A percentile compares a stretch with the other conserved stretches of the same genome.
Conservation (phyloP, 202 grass and related monocot species). For the Eragrostis tef region DNA sequence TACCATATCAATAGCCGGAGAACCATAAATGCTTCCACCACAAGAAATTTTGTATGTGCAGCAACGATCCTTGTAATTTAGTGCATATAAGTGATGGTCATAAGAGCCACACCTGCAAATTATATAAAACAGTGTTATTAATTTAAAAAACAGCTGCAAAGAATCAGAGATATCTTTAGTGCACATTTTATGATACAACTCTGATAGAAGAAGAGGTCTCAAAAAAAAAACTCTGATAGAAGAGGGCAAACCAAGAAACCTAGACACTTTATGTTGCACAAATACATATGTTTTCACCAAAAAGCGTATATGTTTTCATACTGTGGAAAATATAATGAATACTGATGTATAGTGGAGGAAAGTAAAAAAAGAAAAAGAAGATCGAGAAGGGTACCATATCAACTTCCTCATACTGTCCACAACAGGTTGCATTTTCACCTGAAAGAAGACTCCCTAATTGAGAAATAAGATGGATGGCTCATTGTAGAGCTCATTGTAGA, state of each 20-base stretch:
- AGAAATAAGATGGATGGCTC: conserved; percentile 12
- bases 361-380: conserved; percentile 14
- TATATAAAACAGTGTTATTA: background rate
- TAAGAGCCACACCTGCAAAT: conserved; percentile 88
- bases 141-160: background rate
- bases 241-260: conserved; percentile 21
- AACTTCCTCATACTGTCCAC: conserved; percentile 69
- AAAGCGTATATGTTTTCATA: background rate
- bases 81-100: conserved; percentile 80
- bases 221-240: background rate
- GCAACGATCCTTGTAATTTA: conserved; percentile 72
- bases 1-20: conserved; percentile 74
- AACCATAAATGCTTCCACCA: conserved; percentile 97
- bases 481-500: background rate
- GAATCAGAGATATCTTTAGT: conserved; percentile 18
- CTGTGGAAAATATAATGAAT: background rate
- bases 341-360: conserved; percentile 25
- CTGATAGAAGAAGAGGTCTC: conserved; percentile 26
- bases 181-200: background rate
- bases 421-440: conserved; percentile 96
- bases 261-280: background rate
- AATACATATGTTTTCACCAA: conserved; percentile 18
- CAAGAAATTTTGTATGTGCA: conserved; percentile 81
- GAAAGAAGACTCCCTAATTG: conserved; percentile 38
- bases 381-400: conserved; percentile 71